phyloP scores from a whole-genome alignment of 257 asterid genomes.

The Solanum tarapatanum region DNA sequence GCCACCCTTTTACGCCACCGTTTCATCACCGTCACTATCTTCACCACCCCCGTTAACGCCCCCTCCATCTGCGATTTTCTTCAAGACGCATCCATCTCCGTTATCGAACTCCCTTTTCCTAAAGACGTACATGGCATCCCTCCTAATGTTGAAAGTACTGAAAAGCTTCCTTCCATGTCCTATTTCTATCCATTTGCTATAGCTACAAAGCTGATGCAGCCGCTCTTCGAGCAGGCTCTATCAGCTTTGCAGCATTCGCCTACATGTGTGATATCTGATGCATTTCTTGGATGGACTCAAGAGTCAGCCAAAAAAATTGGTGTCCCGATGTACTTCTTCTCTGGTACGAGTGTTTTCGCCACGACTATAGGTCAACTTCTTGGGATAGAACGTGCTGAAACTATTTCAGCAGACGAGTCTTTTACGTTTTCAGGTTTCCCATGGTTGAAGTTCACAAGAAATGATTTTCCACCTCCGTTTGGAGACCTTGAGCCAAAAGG shows the following conservation, averaged over 20 bases:
- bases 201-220: slow-evolving; percentile 42
- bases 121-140: slow-evolving; percentile 35
- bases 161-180: slow-evolving; percentile 36
- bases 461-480: background rate
- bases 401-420: slow-evolving; percentile 21
- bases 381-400: slow-evolving; percentile 8
- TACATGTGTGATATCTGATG: slow-evolving; percentile 50
- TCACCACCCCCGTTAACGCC: slow-evolving; percentile 58
- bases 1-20: slow-evolving; percentile 49
- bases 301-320: slow-evolving; percentile 24
- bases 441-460: slow-evolving; percentile 19
- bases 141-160: slow-evolving; percentile 51
- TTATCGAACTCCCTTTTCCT: slow-evolving; percentile 55
- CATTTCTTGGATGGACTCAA: slow-evolving; percentile 53
- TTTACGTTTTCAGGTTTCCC: slow-evolving; percentile 40
- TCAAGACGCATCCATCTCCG: slow-evolving; percentile 11
- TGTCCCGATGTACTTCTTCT: slow-evolving; percentile 40
- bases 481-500: slow-evolving; percentile 40
- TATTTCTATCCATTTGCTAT: slow-evolving; percentile 17
- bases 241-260: slow-evolving; percentile 19
- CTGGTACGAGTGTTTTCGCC: slow-evolving; percentile 46
- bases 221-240: slow-evolving; percentile 31
- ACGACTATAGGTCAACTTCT: slow-evolving; percentile 24
- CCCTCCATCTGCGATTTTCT: slow-evolving; percentile 24
- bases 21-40: slow-evolving; percentile 35